Percentiles rank a stretch among this genome's conserved stretches.
Evolutionary conservation across 495 filamentous ascomycete genomes (phyloP).

Genomic region (Xylaria curta): DNA sequence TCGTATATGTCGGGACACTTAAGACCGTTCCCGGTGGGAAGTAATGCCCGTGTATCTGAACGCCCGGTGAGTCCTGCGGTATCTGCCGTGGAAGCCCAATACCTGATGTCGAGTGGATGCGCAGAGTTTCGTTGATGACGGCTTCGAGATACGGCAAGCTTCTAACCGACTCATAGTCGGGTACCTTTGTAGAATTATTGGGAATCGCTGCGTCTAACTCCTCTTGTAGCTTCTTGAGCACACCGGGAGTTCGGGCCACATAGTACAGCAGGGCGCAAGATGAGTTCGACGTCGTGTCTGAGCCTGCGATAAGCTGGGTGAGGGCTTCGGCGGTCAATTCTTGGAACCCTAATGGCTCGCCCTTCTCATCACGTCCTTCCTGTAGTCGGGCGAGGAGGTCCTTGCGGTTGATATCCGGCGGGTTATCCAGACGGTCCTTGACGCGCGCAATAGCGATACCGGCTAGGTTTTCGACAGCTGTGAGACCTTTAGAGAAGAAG

Average conservation of each 20-base stretch:
- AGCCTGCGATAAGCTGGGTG: constrained; percentile 89
- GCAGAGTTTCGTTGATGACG: constrained; percentile 88
- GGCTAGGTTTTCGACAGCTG: constrained; percentile 69
- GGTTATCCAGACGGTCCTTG: constrained; percentile 70
- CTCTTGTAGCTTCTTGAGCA: constrained; percentile 71
- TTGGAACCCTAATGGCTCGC: constrained; percentile 71
- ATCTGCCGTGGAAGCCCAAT: constrained; percentile 87
- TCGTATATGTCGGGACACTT: constrained; percentile 84
- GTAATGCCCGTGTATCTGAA: constrained; percentile 59
- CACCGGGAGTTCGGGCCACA: constrained; percentile 71
- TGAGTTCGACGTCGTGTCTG: constrained; percentile 89
- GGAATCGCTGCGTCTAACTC: constrained; percentile 76
- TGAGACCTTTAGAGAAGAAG: constrained; percentile 68
- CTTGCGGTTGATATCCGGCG: constrained; percentile 66
- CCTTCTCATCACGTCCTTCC: constrained; percentile 84
- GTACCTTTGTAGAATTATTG: constrained; percentile 58
- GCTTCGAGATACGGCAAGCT: constrained; percentile 79
- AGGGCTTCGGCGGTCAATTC: constrained; percentile 89
- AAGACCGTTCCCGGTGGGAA: constrained; percentile 80
- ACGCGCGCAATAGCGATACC: constrained; percentile 85
- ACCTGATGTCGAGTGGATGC: constrained; percentile 86
- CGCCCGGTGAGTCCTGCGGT: constrained; percentile 61
- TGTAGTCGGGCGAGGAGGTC: constrained; percentile 85
- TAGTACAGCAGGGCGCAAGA: constrained; percentile 86
- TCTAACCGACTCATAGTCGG: constrained; percentile 72